Evolutionary conservation across 257 asterid species (phyloP).

Genomic region (Parsonsia alboflavescens): DNA sequence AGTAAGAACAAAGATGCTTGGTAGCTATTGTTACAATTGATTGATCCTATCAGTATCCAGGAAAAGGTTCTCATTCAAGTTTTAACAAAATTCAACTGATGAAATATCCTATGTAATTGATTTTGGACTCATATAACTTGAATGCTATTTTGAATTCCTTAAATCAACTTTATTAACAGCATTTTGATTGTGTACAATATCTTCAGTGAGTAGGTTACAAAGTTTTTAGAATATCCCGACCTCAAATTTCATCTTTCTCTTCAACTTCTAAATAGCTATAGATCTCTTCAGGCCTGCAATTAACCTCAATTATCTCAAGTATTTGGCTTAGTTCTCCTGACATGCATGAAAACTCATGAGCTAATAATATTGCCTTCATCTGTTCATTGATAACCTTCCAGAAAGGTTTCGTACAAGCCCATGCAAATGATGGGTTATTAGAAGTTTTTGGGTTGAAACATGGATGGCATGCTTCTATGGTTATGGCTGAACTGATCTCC

Average conservation of each 20-base stretch:
- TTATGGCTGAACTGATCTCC: slow-evolving; percentile 77
- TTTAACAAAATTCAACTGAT: neutral
- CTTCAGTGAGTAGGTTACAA: neutral
- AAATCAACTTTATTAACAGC: neutral
- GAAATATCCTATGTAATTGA: neutral
- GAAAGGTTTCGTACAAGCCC: slow-evolving; percentile 84
- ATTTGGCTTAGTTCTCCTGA: neutral
- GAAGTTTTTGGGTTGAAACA: slow-evolving; percentile 83
- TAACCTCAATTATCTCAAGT: neutral
- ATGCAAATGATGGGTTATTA: slow-evolving; percentile 68
- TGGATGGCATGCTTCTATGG: slow-evolving; percentile 98
- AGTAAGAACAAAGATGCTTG: neutral
- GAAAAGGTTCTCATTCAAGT: too few relatives aligned
- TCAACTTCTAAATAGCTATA: neutral
- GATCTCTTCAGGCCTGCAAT: neutral
- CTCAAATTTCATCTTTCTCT: neutral
- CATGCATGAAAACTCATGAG: neutral
- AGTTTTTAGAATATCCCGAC: neutral
- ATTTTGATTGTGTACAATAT: neutral
- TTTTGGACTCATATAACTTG: neutral
- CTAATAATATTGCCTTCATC: slow-evolving; percentile 10
- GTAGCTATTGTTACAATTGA: neutral
- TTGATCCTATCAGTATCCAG: neutral
- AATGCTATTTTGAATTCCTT: neutral
- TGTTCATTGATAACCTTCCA: slow-evolving; percentile 18